A percentile compares a stretch with the other conserved stretches of the same genome.
Evolutionary conservation across 1,139 yeast genomes (phyloP).

Genomic region (Suhomyces bokatorum): DNA sequence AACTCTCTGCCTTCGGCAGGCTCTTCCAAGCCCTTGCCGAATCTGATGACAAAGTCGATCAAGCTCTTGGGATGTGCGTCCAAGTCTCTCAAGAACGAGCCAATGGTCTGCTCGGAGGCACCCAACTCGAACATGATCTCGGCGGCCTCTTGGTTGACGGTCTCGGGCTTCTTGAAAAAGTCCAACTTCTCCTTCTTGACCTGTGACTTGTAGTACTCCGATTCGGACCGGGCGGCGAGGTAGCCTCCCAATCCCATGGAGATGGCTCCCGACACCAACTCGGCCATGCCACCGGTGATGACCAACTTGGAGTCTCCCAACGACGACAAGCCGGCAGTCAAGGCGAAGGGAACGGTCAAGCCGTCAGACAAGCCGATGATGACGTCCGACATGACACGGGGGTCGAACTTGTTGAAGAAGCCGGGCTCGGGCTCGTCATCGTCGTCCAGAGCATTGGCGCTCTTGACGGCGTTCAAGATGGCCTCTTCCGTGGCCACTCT

Average conservation of each 20-base stretch:
- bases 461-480: slow-evolving; percentile 28
- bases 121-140: slow-evolving; percentile 72
- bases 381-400: slow-evolving; percentile 77
- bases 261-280: slow-evolving; percentile 77
- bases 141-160: slow-evolving; percentile 65
- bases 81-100: slow-evolving; percentile 66
- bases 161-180: slow-evolving; percentile 64
- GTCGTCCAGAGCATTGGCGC: slow-evolving; percentile 22
- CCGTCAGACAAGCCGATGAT: slow-evolving; percentile 82
- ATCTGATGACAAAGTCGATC: slow-evolving; percentile 71
- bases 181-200: slow-evolving; percentile 69
- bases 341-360: slow-evolving; percentile 79
- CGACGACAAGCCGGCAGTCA: slow-evolving; percentile 79
- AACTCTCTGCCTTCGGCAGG: slow-evolving; percentile 79
- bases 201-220: slow-evolving; percentile 68
- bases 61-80: slow-evolving; percentile 65
- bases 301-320: slow-evolving; percentile 74
- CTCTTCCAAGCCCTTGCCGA: slow-evolving; percentile 75
- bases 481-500: slow-evolving; percentile 44
- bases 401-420: slow-evolving; percentile 51
- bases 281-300: slow-evolving; percentile 85
- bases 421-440: slow-evolving; percentile 29
- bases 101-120: slow-evolving; percentile 64
- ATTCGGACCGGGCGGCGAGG: slow-evolving; percentile 77
- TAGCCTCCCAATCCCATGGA: slow-evolving; percentile 87